Base-by-base conservation (phyloP, 2,329 filamentous ascomycete genomes). In the Aspergillus jensenii region DNA sequence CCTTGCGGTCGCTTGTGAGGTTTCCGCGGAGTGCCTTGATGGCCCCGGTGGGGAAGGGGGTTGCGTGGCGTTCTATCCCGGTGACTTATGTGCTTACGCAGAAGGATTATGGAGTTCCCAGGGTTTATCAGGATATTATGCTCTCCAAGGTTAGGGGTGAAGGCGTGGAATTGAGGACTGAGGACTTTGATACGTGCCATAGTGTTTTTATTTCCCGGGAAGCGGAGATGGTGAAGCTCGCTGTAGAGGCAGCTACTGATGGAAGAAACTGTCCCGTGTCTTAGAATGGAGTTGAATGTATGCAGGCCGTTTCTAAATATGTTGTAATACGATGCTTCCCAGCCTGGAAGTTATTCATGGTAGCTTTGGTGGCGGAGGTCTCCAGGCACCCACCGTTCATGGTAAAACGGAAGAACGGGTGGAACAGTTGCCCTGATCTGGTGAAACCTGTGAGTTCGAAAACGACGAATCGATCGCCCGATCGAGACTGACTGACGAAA, bases 91-190 rank as follows among this genome's bases (percentile, higher is more conserved):
- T 63, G 15, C 9, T 25, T 1, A 64, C 63, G 2, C 31, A 31
- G 27, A 31, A 31, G 40, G 65, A 66, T 40, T 58, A 43, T 35
- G 43, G 54, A 4, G 54, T 66, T 3, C 49, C 41, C 0, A 44
- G 35, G 41, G n/a, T 35, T 2, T 62, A 61, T 48, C 65, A 64
- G 56, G 59, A 64, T 49, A 27, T 62, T 0, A 65, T 65, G 60
- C 23, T 66, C 7, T 37, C 33, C 19, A 56, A 52, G 44, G 59
- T 59, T 1, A 39, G 15, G 17, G 47, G 15, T 3, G 51, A 60
- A 12, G 61, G 62, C 0, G 35, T 59, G 27, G 39, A 57, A 15
- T 11, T 64, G 9, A 56, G 50, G 43, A 27, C 56, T 9, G 50
- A 52, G 43, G 58, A 57, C 23, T 61, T 52, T 41, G 61, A 66